Evolutionary conservation across 2,329 filamentous ascomycete genomes (phyloP).

Genomic region (Aspergillus sp.): DNA sequence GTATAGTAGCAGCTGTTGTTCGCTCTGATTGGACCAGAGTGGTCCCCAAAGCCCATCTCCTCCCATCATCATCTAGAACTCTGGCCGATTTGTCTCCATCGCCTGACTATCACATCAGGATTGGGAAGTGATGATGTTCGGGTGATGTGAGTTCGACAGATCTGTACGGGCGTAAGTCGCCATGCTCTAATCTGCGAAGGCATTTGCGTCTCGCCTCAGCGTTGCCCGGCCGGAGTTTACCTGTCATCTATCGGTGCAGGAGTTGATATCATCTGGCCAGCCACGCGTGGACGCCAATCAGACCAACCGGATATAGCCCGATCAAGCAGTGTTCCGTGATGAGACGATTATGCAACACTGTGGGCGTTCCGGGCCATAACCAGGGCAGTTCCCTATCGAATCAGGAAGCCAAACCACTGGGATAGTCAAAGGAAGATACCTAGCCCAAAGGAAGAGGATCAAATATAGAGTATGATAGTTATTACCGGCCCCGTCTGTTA

Average conservation of each 20-base stretch:
- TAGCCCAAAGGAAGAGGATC: not conserved
- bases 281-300: constrained; percentile 4
- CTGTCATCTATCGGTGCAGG: not conserved
- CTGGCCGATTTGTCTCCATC: not conserved
- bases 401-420: not conserved
- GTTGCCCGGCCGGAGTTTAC: not conserved
- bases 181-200: not conserved
- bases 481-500: not conserved
- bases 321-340: constrained; percentile 4
- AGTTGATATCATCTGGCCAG: not conserved
- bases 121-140: constrained; percentile 1
- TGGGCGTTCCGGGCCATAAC: not conserved
- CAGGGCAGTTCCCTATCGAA: not conserved
- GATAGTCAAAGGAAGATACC: not conserved
- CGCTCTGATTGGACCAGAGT: not conserved
- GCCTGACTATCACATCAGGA: too few relatives aligned
- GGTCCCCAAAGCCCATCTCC: not conserved
- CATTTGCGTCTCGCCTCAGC: not conserved
- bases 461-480: not conserved
- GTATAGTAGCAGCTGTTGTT: not conserved
- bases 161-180: not conserved
- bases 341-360: constrained; percentile 3
- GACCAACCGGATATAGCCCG: constrained; percentile 7
- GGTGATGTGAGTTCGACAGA: constrained; percentile 4
- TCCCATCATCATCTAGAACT: not conserved